Conservation (phyloP, 1,284 basidiomycete species). For the Leccinum fuscescens region DNA sequence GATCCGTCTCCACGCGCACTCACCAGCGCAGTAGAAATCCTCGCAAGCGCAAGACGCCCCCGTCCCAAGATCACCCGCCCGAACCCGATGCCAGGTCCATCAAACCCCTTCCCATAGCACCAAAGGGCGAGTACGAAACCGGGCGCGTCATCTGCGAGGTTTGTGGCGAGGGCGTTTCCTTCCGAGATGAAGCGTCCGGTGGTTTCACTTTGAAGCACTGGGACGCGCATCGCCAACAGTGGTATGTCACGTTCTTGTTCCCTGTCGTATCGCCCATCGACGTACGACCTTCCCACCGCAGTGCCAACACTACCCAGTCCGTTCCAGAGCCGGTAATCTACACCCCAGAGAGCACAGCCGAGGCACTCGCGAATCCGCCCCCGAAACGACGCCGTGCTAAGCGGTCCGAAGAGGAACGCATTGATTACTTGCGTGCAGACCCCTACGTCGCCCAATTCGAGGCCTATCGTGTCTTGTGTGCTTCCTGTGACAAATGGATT, state of each 20-base stretch:
- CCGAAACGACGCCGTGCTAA: constrained; percentile 68
- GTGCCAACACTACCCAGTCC: constrained; percentile 34
- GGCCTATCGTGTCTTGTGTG: constrained; percentile 74
- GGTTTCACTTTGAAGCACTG: constrained; percentile 65
- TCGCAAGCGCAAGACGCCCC: constrained; percentile 45
- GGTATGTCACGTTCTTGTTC: constrained; percentile 41
- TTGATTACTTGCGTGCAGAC: constrained; percentile 67
- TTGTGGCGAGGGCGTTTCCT: constrained; percentile 58
- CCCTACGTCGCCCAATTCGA: constrained; percentile 78
- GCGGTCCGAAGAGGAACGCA: constrained; percentile 74
- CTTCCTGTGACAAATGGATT: constrained; percentile 79
- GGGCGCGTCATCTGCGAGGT: constrained; percentile 63
- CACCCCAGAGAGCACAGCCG: constrained; percentile 41
- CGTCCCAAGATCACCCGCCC: constrained; percentile 24
- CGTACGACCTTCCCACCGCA: constrained; percentile 4
- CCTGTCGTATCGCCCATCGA: constrained; percentile 5
- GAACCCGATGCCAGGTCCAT: constrained; percentile 18
- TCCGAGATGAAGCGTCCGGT: constrained; percentile 58
- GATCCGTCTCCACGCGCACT: constrained; percentile 20
- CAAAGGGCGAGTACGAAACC: constrained; percentile 50
- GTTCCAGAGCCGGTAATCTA: constrained; percentile 39
- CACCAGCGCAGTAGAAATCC: constrained; percentile 24
- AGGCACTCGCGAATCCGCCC: constrained; percentile 43
- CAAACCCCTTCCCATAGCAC: constrained; percentile 19
- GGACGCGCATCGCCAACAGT: constrained; percentile 61